Conservation (phyloP, 78 protist genomes). For the Dictyostelium capitatum region DNA sequence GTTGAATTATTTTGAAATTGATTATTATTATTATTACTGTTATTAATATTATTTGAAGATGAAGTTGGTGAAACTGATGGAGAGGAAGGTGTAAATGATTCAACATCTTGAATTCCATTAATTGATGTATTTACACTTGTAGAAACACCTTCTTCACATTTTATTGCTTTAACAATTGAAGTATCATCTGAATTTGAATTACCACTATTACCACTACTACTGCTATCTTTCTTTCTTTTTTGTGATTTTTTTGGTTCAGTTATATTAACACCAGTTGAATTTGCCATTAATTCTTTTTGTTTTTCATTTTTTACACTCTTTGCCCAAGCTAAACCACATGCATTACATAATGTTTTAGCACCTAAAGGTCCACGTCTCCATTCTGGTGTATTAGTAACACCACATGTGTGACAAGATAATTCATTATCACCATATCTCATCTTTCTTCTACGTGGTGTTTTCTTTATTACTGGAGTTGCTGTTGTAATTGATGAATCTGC, state of each 20-base stretch:
- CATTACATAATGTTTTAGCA: slow-evolving; percentile 68
- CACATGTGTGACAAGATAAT: slow-evolving; percentile 70
- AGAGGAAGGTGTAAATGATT: too few relatives aligned
- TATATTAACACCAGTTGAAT: slow-evolving; percentile 34
- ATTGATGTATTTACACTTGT: background rate
- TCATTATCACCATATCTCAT: slow-evolving; percentile 39
- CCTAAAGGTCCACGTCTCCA: slow-evolving; percentile 81
- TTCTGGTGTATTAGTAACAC: slow-evolving; percentile 75
- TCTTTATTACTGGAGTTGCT: background rate
- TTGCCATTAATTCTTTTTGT: slow-evolving; percentile 57
- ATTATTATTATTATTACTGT: too few relatives aligned
- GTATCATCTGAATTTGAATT: background rate
- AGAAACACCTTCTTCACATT: background rate
- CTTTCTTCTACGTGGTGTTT: slow-evolving; percentile 43
- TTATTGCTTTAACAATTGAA: background rate
- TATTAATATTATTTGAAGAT: too few relatives aligned
- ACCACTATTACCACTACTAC: background rate
- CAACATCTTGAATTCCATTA: too few relatives aligned
- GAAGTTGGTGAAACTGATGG: too few relatives aligned
- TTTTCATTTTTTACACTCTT: slow-evolving; percentile 65
- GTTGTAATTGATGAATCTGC: background rate
- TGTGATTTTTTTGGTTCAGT: slow-evolving; percentile 66
- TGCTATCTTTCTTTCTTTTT: slow-evolving; percentile 52
- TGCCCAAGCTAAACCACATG: slow-evolving; percentile 81
- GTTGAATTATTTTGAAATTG: too few relatives aligned